Percentiles rank a stretch among this genome's conserved stretches.
phyloP scores from a whole-genome alignment of 148 eudicot genomes.

The Linanthus parryae region DNA sequence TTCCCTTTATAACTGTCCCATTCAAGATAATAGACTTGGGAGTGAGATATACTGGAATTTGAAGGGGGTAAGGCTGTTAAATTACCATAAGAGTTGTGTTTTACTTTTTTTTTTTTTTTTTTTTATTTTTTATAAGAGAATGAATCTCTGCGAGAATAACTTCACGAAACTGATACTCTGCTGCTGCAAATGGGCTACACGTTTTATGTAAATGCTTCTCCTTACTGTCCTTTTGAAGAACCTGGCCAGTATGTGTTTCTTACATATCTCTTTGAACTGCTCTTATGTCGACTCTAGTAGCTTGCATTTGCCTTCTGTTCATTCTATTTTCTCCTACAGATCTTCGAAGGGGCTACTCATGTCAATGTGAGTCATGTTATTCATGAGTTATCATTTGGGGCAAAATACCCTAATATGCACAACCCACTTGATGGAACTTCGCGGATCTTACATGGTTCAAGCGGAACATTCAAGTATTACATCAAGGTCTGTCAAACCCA shows the following conservation, averaged over 20 bases:
- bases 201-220: too few species aligned
- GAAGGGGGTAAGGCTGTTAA: too few species aligned
- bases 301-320: neutral
- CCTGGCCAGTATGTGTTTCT: neutral
- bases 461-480: constrained; percentile 97
- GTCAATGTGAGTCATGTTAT: constrained; percentile 96
- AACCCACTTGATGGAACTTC: constrained; percentile 87
- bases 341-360: constrained; percentile 82
- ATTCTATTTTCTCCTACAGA: constrained; percentile 34
- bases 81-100: too few species aligned
- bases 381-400: constrained; percentile 96
- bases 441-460: constrained; percentile 65
- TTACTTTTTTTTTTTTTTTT: constrained; percentile 2
- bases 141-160: too few species aligned
- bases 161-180: too few species aligned
- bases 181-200: too few species aligned
- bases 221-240: constrained; percentile 1
- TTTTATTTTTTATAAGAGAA: neutral
- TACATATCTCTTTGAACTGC: neutral
- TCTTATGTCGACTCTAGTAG: constrained; percentile 1
- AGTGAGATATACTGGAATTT: too few species aligned
- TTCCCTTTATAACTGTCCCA: too few species aligned
- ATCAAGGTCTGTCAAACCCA: constrained; percentile 52
- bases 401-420: constrained; percentile 90
- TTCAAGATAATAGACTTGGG: too few species aligned